These are phyloP conservation scores for Colletotrichum graminicola DNA, from an alignment of 2,329 filamentous ascomycete genomes.

Conservation along the genomic window DNA sequence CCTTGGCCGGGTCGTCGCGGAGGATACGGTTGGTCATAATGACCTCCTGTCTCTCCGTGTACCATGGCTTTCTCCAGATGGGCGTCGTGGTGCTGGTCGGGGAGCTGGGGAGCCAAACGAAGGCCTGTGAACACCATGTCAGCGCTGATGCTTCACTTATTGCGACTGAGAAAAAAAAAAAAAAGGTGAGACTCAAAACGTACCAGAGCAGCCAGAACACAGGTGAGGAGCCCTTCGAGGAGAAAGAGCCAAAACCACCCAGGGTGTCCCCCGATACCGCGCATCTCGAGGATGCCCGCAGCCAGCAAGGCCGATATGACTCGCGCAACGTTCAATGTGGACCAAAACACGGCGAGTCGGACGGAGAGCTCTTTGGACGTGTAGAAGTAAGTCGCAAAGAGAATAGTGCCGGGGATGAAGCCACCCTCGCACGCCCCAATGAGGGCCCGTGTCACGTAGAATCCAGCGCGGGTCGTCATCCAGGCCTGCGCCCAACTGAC, in stretches of 20 bases:
- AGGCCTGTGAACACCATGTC: conserved; percentile 57
- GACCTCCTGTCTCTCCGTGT: conserved; percentile 66
- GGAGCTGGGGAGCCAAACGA: conserved; percentile 49
- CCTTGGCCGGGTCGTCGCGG: conserved; percentile 68
- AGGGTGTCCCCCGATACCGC: conserved; percentile 59
- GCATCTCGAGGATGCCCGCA: conserved; percentile 62
- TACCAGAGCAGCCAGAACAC: conserved; percentile 62
- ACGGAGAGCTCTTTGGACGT: conserved; percentile 51
- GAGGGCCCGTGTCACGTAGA: conserved; percentile 54
- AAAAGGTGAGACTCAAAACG: conserved; percentile 31
- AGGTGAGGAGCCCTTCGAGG: conserved; percentile 59
- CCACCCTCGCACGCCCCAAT: conserved; percentile 60
- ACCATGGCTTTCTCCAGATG: conserved; percentile 67
- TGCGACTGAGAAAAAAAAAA: background rate
- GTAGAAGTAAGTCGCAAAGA: conserved; percentile 60
- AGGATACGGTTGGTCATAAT: conserved; percentile 68
- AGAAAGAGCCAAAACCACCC: conserved; percentile 69
- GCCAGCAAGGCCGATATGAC: conserved; percentile 63
- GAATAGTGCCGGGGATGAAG: conserved; percentile 62
- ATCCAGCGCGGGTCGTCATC: conserved; percentile 54
- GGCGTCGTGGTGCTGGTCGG: conserved; percentile 58
- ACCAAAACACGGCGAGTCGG: conserved; percentile 78
- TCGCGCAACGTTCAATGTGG: conserved; percentile 58
- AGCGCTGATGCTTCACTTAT: conserved; percentile 41
- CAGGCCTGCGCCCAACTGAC: conserved; percentile 45